Base-by-base conservation (phyloP, 192 early-diverging fungal species). In the Coemansia sp. region DNA sequence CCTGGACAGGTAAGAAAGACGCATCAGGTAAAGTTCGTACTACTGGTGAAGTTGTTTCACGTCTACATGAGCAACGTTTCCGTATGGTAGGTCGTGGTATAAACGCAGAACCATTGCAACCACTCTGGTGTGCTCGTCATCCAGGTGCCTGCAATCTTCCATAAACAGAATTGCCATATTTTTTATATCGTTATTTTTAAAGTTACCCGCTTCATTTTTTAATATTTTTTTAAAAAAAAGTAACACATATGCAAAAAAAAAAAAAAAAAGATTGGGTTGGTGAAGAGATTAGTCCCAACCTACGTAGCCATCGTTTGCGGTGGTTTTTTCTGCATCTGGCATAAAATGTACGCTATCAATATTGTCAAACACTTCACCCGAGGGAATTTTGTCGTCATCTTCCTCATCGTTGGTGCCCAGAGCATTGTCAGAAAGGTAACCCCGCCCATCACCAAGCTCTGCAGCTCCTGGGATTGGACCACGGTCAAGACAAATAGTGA, bases 61-160 rank as follows among this genome's bases (percentile, higher is more conserved):
- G 91, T 52, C 85, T 93, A 55, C 85, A 87, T 54, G 89, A 89
- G 63, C 86, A 87, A 74, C 87, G 91, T 10, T 90, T 85, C 83
- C 78, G 90, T 59, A 78, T 91, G 73, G 78, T 90, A n/a, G 75
- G 69, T 22, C 82, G 90, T 51, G 88, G 88, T 6, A 88, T 89
- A 54, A 63, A 61, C 23, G 88, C 90, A 6, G 87, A 89, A 55
- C 87, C 90, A 23, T 66, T 93, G 61, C 91, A 93, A 71, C 91
- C 89, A 1, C 75, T 90, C 25, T 90, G 89, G 89, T 90, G 87
- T 63, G 87, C 85, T 7, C 84, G 84, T 67, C 73, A 88, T 74
- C 87, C 86, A 5, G 83, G 83, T 22, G 56, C 52, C 1, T 84
- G 83, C 75, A 68, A 80, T 36, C 72, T 80, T n/a, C 76, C 76